Base-by-base conservation (phyloP, 108 stramenopile genomes). In the Skeletonema menzelii region DNA sequence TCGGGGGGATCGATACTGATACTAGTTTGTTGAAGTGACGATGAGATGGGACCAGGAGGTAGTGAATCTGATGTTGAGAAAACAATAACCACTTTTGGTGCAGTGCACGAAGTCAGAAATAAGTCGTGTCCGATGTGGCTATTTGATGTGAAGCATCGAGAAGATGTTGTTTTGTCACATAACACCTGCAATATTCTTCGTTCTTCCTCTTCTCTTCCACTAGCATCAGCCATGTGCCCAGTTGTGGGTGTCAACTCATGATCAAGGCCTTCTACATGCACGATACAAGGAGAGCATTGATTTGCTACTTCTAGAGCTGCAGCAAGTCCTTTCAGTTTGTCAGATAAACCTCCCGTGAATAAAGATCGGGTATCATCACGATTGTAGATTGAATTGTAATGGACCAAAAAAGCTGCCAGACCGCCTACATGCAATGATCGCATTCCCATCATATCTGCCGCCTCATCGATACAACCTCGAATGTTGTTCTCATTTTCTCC, bases 381-480 rank as follows among this genome's bases (percentile, higher is more conserved):
- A 24, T 58, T 56, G 47, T 76, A 17, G 1, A 24, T 77, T 73
- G 66, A 44, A 73, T 87, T 75, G 37, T 56, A 75, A 53, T 82
- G 74, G 5, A 73, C 80, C 73, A 73, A 82, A 56, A 88, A 91
- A 13, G 86, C 86, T 27, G 87, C 90, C 24, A 93, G 76, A 40
- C 90, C 90, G n/a, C 79, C 79, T 4, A 94, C 77, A 12, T 72
- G 65, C 32, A 91, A 65, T 14, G 75, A 85, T 58, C 79, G 84
- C 75, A 86, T 79, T 65, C 93, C 93, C 57, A 86, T 75, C 73
- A 82, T 71, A 60, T 84, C 59, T 56, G 90, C 86, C 30, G 93
- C 93, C 24, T 82, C 72, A 47, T 82, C 82, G 27, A 91, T 66
- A 62, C 85, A 87, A 22, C 57, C 58, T 3, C 72, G 61, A n/a